Evolutionary conservation across 2,329 filamentous ascomycete species (phyloP), one percentile per base, ranked within the genome.

Genomic region (Blastomyces parvus): DNA sequence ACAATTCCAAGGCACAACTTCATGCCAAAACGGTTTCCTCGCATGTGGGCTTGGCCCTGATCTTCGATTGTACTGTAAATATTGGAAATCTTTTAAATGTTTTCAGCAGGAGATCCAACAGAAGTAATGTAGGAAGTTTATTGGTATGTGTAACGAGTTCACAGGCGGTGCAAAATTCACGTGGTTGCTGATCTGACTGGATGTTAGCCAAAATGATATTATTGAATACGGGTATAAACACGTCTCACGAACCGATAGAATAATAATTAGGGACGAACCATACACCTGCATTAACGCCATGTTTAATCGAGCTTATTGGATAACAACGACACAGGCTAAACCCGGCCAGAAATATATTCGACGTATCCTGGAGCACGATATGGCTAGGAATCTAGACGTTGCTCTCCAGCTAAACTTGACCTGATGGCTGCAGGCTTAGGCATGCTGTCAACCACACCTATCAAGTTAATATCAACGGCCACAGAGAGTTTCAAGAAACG

Each of bases 181-280:
- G 57, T 59, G 57, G 57, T 46, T 33, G 40, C 17, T 46, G 22
- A 33, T 59, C 19, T 48, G 25, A 9, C 19, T 36, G 57, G 9
- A n/a, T 30, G 14, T 30, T 57, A 19, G 38, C n/a, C 27, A 55
- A 36, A 55, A 22, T 9, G 55, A 27, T 19, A 38, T 19, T 19
- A 36, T 57, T 57, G 19, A 57, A 25, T 40, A 17, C 33, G 33
- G 53, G 25, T 46, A 22, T 40, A 59, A 59, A 59, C 22, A 30
- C 40, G 40, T 59, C 42, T 48, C 40, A 59, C 57, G 33, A 59
- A 33, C 38, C 7, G 25, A 22, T 27, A 55, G 17, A 55, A 55
- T 55, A 48, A 55, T 55, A 60, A 13, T 53, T 55, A 52, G 59
- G 59, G 59, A n/a, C 7, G 9, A 27, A 40, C 44, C 17, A 61